phyloP scores from a whole-genome alignment of 2,329 filamentous ascomycete genomes.

The Metarhizium brunneum region DNA sequence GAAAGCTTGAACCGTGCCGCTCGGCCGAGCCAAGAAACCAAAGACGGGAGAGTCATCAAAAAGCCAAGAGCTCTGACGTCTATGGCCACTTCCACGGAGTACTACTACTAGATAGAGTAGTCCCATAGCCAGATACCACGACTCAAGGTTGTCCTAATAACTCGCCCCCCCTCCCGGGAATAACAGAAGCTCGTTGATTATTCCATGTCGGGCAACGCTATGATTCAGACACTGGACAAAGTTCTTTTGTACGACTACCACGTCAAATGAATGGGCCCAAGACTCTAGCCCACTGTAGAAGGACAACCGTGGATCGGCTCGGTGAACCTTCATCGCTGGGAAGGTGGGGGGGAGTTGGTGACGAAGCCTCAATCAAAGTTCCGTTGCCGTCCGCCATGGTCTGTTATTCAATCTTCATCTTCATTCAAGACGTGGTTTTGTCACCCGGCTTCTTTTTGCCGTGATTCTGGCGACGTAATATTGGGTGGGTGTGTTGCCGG shows the following conservation, averaged over 20 bases:
- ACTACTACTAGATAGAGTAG: too few species aligned
- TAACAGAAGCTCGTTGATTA: neutral
- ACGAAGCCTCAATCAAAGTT: neutral
- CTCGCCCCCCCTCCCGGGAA: neutral
- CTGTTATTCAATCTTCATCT: neutral
- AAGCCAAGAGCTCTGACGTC: neutral
- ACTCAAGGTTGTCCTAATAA: too few species aligned
- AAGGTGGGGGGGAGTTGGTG: too few species aligned
- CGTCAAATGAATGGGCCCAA: too few species aligned
- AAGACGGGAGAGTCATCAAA: neutral
- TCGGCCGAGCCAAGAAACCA: slow-evolving; percentile 7
- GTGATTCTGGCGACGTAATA: neutral
- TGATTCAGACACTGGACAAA: neutral
- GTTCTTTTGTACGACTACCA: too few species aligned
- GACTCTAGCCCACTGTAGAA: too few species aligned
- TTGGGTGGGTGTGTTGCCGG: neutral
- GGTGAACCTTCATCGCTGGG: too few species aligned
- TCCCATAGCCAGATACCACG: too few species aligned
- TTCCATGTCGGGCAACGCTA: neutral
- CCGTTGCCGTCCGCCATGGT: neutral
- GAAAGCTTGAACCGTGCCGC: slow-evolving; percentile 6
- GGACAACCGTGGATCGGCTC: too few species aligned
- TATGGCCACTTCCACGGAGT: neutral
- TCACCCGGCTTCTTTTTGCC: neutral
- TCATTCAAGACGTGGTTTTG: neutral